Conservation (phyloP, 106 monocot species). For the Dioscorea zingiberensis region DNA sequence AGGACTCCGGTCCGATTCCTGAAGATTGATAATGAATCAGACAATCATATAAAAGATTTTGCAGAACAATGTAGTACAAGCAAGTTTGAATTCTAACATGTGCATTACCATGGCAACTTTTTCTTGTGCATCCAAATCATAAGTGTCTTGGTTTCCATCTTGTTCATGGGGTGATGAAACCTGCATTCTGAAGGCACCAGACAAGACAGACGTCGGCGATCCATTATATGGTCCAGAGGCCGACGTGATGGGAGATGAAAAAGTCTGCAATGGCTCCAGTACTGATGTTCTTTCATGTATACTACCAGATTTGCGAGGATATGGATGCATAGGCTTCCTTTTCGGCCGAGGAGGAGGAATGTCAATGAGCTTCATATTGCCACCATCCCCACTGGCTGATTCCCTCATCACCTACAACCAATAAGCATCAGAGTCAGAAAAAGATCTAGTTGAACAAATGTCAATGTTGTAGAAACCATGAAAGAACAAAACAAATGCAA, state of each 20-base stretch:
- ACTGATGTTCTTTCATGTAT: conserved; percentile 11
- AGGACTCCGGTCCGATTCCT: conserved; percentile 15
- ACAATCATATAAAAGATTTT: not conserved
- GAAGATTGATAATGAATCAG: not conserved
- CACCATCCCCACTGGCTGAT: conserved; percentile 14
- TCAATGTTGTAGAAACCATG: not conserved
- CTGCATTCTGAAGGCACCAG: conserved; percentile 17
- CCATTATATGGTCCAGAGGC: conserved; percentile 42
- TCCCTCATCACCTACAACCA: conserved; percentile 43
- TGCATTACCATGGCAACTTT: conserved; percentile 7
- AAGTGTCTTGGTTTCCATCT: conserved; percentile 8
- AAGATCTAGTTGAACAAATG: not conserved
- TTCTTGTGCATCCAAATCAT: conserved; percentile 5
- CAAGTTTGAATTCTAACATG: not conserved
- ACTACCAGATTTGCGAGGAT: conserved; percentile 67
- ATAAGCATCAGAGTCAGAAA: not conserved
- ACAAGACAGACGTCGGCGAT: conserved; percentile 65
- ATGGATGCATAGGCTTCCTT: conserved; percentile 70
- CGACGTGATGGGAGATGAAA: conserved; percentile 8
- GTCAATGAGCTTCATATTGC: conserved; percentile 32
- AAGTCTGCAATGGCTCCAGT: conserved; percentile 19
- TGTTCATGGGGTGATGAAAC: conserved; percentile 6
- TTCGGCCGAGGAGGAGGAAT: conserved; percentile 95
- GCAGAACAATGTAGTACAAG: not conserved
- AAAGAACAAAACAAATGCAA: not conserved